phyloP scores from a whole-genome alignment of 495 filamentous ascomycete species.

The Terfezia claveryi region DNA sequence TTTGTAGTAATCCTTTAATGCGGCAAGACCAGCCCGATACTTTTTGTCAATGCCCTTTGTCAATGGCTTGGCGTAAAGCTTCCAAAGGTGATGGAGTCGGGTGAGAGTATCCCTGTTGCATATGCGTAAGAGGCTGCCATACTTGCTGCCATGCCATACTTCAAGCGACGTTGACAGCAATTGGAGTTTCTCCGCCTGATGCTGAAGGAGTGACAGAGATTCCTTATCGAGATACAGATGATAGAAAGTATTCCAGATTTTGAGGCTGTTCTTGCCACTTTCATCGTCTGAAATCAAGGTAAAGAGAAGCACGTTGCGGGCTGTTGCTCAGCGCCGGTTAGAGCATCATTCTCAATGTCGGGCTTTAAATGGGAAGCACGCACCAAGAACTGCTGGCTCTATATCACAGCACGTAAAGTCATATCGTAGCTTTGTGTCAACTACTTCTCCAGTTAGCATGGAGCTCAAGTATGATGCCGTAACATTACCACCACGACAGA shows the following conservation, averaged over 20 bases:
- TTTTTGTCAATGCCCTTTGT: conserved; percentile 2
- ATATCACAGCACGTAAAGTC: conserved; percentile 30
- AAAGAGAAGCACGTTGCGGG: conserved; percentile 31
- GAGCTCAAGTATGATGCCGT: conserved; percentile 3
- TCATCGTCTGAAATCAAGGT: conserved; percentile 24
- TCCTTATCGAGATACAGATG: conserved; percentile 26
- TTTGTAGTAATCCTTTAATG: neutral
- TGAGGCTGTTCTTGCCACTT: conserved; percentile 3
- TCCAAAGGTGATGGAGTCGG: conserved; percentile 11
- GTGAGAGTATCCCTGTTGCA: conserved; percentile 17
- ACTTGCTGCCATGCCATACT: conserved; percentile 14
- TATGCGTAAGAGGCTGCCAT: conserved; percentile 16
- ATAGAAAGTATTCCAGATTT: conserved; percentile 35
- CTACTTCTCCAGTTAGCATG: conserved; percentile 1
- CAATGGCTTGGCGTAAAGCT: conserved; percentile 4
- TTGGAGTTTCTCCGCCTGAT: conserved; percentile 17
- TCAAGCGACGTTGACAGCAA: conserved; percentile 15
- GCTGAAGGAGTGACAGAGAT: conserved; percentile 15
- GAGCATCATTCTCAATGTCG: neutral
- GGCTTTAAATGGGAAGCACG: conserved; percentile 1
- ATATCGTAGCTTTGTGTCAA: neutral
- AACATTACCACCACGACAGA: conserved; percentile 1
- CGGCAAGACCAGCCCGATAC: conserved; percentile 1
- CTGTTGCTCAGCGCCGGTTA: conserved; percentile 11
- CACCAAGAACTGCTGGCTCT: conserved; percentile 28